phyloP scores from a whole-genome alignment of 75 land plant genomes.

The Selaginella tamariscina region DNA sequence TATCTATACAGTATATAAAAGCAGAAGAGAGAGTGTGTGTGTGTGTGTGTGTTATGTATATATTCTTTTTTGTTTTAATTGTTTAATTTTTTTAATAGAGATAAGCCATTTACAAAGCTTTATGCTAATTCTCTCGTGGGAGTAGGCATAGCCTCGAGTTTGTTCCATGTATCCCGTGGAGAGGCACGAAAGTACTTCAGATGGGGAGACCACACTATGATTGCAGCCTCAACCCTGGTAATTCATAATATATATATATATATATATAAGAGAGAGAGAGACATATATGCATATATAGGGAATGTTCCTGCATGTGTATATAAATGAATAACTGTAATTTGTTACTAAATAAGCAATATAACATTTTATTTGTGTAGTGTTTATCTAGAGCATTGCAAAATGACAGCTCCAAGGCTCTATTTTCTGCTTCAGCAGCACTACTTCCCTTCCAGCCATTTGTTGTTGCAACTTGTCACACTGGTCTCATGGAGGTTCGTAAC shows the following conservation, averaged over 20 bases:
- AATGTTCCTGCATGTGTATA: no score
- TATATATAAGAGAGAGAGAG: no score
- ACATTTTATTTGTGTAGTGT: slow-evolving; percentile 38
- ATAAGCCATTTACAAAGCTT: slow-evolving; percentile 35
- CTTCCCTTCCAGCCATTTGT: slow-evolving; percentile 80
- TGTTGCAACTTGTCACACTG: slow-evolving; percentile 74
- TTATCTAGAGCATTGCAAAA: slow-evolving; percentile 63
- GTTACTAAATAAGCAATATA: not conserved
- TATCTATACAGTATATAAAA: no score
- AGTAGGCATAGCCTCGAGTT: slow-evolving; percentile 78
- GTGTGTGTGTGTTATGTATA: no score
- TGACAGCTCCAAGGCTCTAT: slow-evolving; percentile 48
- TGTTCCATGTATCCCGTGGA: slow-evolving; percentile 84
- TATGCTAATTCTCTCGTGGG: slow-evolving; percentile 91
- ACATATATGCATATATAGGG: no score
- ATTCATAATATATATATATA: no score
- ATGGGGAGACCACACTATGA: slow-evolving; percentile 96
- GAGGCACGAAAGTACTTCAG: slow-evolving; percentile 48
- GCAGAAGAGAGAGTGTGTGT: no score
- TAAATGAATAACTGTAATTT: no score
- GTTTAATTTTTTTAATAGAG: slow-evolving; percentile 30
- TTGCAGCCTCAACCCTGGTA: slow-evolving; percentile 80
- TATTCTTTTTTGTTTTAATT: not conserved
- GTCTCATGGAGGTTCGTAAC: slow-evolving; percentile 60
- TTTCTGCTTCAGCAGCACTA: slow-evolving; percentile 52